Percentiles rank a stretch among this genome's conserved stretches.
phyloP scores from a whole-genome alignment of 768 basidiomycete genomes.

The Thelephora ganbajun region DNA sequence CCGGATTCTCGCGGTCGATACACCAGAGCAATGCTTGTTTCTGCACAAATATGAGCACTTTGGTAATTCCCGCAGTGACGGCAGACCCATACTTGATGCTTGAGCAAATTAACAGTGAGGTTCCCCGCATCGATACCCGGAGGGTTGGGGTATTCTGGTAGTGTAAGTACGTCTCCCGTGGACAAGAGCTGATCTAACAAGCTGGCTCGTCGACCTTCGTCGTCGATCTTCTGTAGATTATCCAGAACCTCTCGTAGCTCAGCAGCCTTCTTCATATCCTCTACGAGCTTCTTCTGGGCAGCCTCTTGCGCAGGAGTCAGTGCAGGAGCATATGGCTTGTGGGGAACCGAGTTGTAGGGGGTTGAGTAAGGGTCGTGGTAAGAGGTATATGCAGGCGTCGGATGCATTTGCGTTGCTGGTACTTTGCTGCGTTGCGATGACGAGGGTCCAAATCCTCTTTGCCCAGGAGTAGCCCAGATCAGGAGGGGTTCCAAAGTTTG shows the following conservation, averaged over 20 bases:
- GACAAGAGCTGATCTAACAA: slow-evolving; percentile 58
- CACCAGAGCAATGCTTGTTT: slow-evolving; percentile 82
- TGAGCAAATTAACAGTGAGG: slow-evolving; percentile 59
- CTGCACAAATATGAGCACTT: slow-evolving; percentile 21
- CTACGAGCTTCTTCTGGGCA: slow-evolving; percentile 27
- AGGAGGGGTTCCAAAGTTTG: slow-evolving; percentile 48
- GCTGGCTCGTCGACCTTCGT: slow-evolving; percentile 57
- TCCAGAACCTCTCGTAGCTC: slow-evolving; percentile 55
- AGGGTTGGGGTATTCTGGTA: slow-evolving; percentile 60
- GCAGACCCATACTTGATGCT: slow-evolving; percentile 56
- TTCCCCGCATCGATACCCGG: slow-evolving; percentile 56
- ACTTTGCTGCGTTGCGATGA: neutral
- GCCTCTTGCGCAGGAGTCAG: slow-evolving; percentile 19
- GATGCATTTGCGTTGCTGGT: neutral
- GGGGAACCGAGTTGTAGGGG: neutral
- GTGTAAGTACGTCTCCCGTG: slow-evolving; percentile 52
- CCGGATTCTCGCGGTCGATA: slow-evolving; percentile 65
- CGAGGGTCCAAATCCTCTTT: slow-evolving; percentile 33
- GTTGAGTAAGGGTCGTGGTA: neutral
- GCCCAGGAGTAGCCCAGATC: slow-evolving; percentile 61
- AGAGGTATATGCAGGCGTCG: neutral
- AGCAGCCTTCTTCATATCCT: slow-evolving; percentile 42
- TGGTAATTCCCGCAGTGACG: neutral
- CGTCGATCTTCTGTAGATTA: slow-evolving; percentile 62
- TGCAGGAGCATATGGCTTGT: neutral